A percentile compares a stretch with the other conserved stretches of the same genome.
phyloP scores from a whole-genome alignment of 768 basidiomycete species.

The Cystobasidiopsis lactophilus region DNA sequence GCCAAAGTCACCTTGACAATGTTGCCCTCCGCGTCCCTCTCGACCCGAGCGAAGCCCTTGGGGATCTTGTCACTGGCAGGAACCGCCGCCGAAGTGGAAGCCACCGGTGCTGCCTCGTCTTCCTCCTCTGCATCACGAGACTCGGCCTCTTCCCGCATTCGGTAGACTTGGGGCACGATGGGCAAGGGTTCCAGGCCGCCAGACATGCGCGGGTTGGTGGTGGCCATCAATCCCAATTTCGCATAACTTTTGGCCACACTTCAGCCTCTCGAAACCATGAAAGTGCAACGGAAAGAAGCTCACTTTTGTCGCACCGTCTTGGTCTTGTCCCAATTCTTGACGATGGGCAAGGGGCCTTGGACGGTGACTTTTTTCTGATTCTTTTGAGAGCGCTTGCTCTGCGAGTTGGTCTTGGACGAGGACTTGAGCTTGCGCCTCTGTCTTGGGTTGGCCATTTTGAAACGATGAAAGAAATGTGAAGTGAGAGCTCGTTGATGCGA shows the following conservation, averaged over 20 bases:
- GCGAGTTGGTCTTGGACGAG: neutral
- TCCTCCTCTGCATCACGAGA: no score
- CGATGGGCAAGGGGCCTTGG: neutral
- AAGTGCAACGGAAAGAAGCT: no score
- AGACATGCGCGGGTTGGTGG: neutral
- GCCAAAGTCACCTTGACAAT: neutral
- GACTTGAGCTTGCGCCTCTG: neutral
- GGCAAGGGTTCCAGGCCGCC: neutral
- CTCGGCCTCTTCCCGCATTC: no score
- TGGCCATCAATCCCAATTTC: neutral
- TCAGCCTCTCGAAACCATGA: no score
- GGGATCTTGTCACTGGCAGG: neutral
- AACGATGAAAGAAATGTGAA: no score
- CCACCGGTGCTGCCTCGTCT: no score
- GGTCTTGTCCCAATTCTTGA: neutral
- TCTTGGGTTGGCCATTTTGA: constrained; percentile 3
- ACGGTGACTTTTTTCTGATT: neutral
- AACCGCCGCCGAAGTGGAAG: no score
- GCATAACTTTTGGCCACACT: neutral
- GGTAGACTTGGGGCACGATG: no score
- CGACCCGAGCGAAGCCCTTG: neutral
- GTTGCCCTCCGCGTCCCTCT: neutral
- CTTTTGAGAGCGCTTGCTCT: neutral
- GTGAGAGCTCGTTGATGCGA: no score
- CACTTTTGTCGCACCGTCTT: neutral